These are phyloP conservation scores for Trichoderma simmonsii DNA, from an alignment of 2,329 filamentous ascomycete species.

Conservation along the genomic window DNA sequence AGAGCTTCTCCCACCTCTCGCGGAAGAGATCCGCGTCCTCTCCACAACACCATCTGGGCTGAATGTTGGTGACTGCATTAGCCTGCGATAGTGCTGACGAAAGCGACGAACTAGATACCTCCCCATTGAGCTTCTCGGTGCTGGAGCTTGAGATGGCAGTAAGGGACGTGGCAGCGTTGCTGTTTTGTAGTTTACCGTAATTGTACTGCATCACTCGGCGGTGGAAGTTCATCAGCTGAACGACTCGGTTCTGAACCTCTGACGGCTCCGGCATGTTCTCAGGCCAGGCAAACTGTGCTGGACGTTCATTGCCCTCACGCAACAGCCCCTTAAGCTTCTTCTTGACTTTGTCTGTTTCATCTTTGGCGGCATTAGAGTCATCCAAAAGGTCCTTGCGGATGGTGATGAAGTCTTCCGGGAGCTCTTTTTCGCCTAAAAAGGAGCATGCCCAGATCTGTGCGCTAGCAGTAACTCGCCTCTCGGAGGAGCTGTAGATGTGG, in stretches of 20 bases:
- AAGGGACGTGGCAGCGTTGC: constrained; percentile 61
- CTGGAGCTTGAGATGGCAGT: constrained; percentile 53
- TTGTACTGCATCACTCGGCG: constrained; percentile 93
- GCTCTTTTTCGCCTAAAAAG: constrained; percentile 82
- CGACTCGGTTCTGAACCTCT: constrained; percentile 85
- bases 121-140: constrained; percentile 43
- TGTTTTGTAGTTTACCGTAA: constrained; percentile 74
- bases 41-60: constrained; percentile 91
- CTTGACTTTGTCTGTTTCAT: constrained; percentile 99
- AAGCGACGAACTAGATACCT: constrained; percentile 42
- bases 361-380: constrained; percentile 96
- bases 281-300: constrained; percentile 97
- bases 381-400: constrained; percentile 93
- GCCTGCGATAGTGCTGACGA: constrained; percentile 56
- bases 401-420: constrained; percentile 80
- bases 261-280: constrained; percentile 92
- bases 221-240: constrained; percentile 97
- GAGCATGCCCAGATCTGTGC: constrained; percentile 93
- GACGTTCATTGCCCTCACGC: constrained; percentile 87
- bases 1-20: constrained; percentile 97
- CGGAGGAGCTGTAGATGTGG: constrained; percentile 91
- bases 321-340: constrained; percentile 96
- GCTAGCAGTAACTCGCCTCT: constrained; percentile 89
- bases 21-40: constrained; percentile 94
- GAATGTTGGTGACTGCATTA: constrained; percentile 66